Conservation (phyloP, 106 monocot species). For the Acorus gramineus region DNA sequence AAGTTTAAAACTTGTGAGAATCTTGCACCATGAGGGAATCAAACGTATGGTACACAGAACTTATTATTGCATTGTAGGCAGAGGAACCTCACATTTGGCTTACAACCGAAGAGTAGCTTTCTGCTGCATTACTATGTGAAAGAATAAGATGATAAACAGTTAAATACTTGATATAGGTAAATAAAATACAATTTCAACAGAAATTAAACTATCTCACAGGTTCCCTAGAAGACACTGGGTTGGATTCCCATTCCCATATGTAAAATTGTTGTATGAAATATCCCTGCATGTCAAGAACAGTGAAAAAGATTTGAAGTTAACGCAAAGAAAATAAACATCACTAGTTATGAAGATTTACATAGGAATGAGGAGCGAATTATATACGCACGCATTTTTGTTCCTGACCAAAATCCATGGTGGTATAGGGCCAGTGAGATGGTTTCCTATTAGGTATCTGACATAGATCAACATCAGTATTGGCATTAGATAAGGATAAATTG, state of each 20-base stretch:
- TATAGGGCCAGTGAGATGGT: conserved; percentile 52
- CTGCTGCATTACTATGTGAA: conserved; percentile 48
- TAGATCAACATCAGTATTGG: background rate
- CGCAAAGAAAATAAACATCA: background rate
- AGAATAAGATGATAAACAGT: background rate
- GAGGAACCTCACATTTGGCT: conserved; percentile 23
- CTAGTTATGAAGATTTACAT: background rate
- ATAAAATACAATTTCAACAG: too few species aligned
- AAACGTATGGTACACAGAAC: too few species aligned
- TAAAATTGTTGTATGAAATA: conserved; percentile 72
- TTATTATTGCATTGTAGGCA: too few species aligned
- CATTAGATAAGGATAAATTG: too few species aligned
- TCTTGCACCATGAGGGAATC: too few species aligned
- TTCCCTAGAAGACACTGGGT: conserved; percentile 50
- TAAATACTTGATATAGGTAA: too few species aligned
- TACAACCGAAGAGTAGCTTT: conserved; percentile 35
- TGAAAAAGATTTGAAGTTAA: background rate
- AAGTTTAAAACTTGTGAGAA: background rate
- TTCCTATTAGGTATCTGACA: conserved; percentile 61
- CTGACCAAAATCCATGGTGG: conserved; percentile 53
- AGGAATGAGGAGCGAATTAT: background rate
- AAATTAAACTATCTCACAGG: conserved; percentile 28
- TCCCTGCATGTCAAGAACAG: conserved; percentile 37
- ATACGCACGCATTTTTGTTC: conserved; percentile 48
- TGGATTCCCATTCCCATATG: conserved; percentile 28